A percentile compares a stretch with the other conserved stretches of the same genome.
phyloP scores from a whole-genome alignment of 2,329 filamentous ascomycete species.

The Diplodia sapinea region DNA sequence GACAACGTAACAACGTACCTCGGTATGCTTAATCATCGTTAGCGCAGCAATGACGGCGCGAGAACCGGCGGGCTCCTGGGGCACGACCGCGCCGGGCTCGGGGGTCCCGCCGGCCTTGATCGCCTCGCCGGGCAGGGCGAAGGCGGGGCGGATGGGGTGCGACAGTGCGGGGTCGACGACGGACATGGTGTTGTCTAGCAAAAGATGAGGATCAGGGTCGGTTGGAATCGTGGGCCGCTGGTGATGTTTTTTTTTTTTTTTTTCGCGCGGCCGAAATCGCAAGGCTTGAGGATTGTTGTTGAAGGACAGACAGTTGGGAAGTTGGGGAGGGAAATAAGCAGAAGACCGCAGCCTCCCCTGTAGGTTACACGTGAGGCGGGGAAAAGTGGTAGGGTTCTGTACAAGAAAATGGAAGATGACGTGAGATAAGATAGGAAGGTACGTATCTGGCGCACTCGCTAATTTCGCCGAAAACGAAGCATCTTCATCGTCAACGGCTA shows the following conservation, averaged over 20 bases:
- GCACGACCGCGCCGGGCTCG: slow-evolving; percentile 11
- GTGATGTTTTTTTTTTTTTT: background rate
- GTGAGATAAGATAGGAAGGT: slow-evolving; percentile 15
- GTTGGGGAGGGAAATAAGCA: background rate
- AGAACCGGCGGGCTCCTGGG: slow-evolving; percentile 8
- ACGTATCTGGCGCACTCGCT: background rate
- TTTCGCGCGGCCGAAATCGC: background rate
- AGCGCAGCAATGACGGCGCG: slow-evolving; percentile 13
- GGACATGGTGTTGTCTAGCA: slow-evolving; percentile 16
- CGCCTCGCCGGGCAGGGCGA: background rate
- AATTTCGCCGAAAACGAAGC: background rate
- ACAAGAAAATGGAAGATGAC: slow-evolving; percentile 8
- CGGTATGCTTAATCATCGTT: background rate
- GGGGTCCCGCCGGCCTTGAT: background rate
- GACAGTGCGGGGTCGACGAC: slow-evolving; percentile 20
- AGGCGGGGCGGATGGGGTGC: slow-evolving; percentile 11
- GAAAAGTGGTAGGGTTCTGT: background rate
- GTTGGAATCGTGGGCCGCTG: too few relatives aligned
- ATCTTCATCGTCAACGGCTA: background rate
- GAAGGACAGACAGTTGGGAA: background rate
- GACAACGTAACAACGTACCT: background rate
- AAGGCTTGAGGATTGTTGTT: too few relatives aligned
- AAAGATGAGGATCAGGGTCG: background rate
- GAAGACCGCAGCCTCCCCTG: background rate
- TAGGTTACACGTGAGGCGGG: background rate